Evolutionary conservation across 2,329 filamentous ascomycete genomes (phyloP).

Genomic region (Balansia obtecta): DNA sequence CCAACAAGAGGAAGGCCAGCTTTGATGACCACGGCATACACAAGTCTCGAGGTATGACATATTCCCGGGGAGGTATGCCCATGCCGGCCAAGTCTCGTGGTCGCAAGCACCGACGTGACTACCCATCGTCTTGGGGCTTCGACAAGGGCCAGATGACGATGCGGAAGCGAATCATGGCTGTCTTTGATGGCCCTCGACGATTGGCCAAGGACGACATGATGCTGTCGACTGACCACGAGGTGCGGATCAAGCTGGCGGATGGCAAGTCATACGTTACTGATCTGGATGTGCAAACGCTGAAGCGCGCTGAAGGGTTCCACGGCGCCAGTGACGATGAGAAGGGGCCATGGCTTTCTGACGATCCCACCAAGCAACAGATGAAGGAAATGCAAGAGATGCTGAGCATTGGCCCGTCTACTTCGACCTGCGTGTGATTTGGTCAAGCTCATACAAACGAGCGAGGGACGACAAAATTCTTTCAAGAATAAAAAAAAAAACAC

Average conservation of each 20-base stretch:
- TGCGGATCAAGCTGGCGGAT: constrained; percentile 69
- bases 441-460: too few relatives aligned
- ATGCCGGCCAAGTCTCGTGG: constrained; percentile 46
- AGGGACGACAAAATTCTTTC: too few relatives aligned
- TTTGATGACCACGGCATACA: constrained; percentile 40
- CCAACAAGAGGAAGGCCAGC: constrained; percentile 44
- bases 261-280: constrained; percentile 79
- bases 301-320: constrained; percentile 75
- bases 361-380: constrained; percentile 49
- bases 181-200: constrained; percentile 78
- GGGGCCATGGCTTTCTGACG: constrained; percentile 69
- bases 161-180: constrained; percentile 91
- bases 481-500: not conserved
- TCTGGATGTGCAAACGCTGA: constrained; percentile 80
- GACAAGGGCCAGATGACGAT: constrained; percentile 90
- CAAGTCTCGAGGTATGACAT: constrained; percentile 62
- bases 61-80: constrained; percentile 61
- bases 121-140: constrained; percentile 88
- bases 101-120: constrained; percentile 86
- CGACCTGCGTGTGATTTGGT: constrained; percentile 6
- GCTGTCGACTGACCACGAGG: constrained; percentile 89
- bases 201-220: constrained; percentile 99
- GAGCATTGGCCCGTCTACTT: constrained; percentile 14
- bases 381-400: constrained; percentile 45
- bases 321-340: constrained; percentile 75